Conservation (phyloP, 129 eudicot genomes). For the Solidago caesia region DNA sequence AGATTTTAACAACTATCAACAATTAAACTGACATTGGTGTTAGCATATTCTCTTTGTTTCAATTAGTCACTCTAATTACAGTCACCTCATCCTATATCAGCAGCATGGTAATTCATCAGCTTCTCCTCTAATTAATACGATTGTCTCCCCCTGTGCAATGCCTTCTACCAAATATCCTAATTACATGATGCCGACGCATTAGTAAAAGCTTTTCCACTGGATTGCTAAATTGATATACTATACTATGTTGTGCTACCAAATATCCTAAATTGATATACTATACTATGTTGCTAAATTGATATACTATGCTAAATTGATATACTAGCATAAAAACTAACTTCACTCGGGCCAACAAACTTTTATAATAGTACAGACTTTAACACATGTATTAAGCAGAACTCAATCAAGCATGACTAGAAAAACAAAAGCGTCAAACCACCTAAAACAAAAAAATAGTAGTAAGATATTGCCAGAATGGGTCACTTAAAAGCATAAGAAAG, state of each 20-base stretch:
- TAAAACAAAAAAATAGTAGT: not conserved
- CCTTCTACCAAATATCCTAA: constrained; percentile 3
- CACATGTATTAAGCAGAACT: not conserved
- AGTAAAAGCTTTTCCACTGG: not conserved
- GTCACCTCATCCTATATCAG: not conserved
- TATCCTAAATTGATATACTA: no score
- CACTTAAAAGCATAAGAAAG: not conserved
- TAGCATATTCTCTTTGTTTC: not conserved
- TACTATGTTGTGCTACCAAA: no score
- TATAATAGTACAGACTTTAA: not conserved
- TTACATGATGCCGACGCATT: constrained; percentile 5
- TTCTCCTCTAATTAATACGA: not conserved
- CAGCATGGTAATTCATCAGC: not conserved
- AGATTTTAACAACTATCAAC: constrained; percentile 5
- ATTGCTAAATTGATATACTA: not conserved
- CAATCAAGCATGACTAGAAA: not conserved
- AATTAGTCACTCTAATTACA: not conserved
- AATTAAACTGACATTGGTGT: not conserved
- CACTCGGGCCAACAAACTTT: not conserved
- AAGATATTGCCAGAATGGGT: not conserved
- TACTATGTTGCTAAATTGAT: no score
- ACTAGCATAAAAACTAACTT: not conserved
- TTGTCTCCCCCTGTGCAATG: not conserved
- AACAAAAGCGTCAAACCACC: not conserved
- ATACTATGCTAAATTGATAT: no score